These are phyloP conservation scores for Lactarius quietus DNA, from an alignment of 768 basidiomycete species.

Conservation along the genomic window DNA sequence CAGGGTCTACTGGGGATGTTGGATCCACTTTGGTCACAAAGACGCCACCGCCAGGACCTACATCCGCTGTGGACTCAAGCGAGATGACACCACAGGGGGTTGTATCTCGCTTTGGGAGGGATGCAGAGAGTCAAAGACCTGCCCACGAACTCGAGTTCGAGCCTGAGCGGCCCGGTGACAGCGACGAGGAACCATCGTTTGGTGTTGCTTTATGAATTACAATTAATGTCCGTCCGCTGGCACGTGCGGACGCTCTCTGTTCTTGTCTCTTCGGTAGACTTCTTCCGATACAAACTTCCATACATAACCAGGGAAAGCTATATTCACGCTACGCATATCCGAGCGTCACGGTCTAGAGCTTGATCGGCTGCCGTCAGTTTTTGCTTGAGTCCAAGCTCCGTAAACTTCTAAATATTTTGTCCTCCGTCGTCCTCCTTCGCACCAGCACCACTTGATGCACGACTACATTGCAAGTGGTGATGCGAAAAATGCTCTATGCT, in stretches of 20 bases:
- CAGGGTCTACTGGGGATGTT: background rate
- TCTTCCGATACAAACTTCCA: background rate
- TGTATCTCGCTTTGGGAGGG: background rate
- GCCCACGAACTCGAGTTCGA: background rate
- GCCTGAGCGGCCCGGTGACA: slow-evolving; percentile 1
- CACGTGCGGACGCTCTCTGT: background rate
- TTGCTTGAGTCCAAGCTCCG: background rate
- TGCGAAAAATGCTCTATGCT: background rate
- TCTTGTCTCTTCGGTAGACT: background rate
- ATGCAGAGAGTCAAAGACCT: background rate
- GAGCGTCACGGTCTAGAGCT: background rate
- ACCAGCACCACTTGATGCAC: background rate
- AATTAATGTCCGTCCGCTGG: slow-evolving; percentile 5
- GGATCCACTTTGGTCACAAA: background rate
- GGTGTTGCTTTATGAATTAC: slow-evolving; percentile 20
- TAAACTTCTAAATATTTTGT: background rate
- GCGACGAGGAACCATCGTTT: slow-evolving; percentile 20
- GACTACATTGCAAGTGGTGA: background rate
- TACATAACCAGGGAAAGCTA: background rate
- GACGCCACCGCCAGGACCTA: background rate
- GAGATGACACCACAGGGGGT: slow-evolving; percentile 13
- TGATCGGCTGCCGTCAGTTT: background rate
- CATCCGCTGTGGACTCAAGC: background rate
- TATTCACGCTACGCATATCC: background rate
- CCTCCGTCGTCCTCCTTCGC: background rate